A percentile compares a stretch with the other conserved stretches of the same genome.
phyloP scores from a whole-genome alignment of 2,329 filamentous ascomycete species.

The Alternaria sp. region DNA sequence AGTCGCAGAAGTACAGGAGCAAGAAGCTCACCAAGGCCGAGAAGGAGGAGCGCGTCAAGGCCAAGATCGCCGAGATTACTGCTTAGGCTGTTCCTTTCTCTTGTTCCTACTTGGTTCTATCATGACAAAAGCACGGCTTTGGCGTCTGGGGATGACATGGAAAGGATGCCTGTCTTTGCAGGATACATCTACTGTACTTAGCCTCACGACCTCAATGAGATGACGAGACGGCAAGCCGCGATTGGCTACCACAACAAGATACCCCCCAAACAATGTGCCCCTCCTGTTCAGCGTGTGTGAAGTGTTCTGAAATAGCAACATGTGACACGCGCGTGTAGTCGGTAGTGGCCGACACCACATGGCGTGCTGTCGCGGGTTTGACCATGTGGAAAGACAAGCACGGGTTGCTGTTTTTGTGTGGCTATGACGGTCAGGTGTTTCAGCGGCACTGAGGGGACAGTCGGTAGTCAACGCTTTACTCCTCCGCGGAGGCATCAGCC shows the following conservation, averaged over 20 bases:
- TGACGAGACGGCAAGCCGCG: slow-evolving; percentile 36
- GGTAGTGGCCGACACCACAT: not conserved
- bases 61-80: slow-evolving; percentile 85
- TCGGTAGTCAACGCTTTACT: slow-evolving; percentile 12
- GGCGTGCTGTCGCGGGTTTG: not conserved
- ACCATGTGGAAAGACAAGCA: not conserved
- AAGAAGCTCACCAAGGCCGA: slow-evolving; percentile 81
- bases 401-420: not conserved
- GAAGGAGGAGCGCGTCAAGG: slow-evolving; percentile 83
- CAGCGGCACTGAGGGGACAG: slow-evolving; percentile 2
- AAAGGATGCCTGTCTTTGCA: slow-evolving; percentile 35
- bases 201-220: slow-evolving; percentile 39
- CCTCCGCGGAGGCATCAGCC: slow-evolving; percentile 23
- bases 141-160: slow-evolving; percentile 45
- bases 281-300: not conserved
- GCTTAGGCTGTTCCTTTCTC: slow-evolving; percentile 41
- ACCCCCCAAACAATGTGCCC: slow-evolving; percentile 2
- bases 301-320: slow-evolving; percentile 1
- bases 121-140: slow-evolving; percentile 44
- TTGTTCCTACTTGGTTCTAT: slow-evolving; percentile 28
- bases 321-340: not conserved
- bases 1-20: slow-evolving; percentile 87
- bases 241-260: slow-evolving; percentile 28
- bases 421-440: slow-evolving; percentile 1
- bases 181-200: slow-evolving; percentile 36